A percentile compares a stretch with the other conserved stretches of the same genome.
phyloP scores from a whole-genome alignment of 129 eudicot genomes.

The Silybum marianum region DNA sequence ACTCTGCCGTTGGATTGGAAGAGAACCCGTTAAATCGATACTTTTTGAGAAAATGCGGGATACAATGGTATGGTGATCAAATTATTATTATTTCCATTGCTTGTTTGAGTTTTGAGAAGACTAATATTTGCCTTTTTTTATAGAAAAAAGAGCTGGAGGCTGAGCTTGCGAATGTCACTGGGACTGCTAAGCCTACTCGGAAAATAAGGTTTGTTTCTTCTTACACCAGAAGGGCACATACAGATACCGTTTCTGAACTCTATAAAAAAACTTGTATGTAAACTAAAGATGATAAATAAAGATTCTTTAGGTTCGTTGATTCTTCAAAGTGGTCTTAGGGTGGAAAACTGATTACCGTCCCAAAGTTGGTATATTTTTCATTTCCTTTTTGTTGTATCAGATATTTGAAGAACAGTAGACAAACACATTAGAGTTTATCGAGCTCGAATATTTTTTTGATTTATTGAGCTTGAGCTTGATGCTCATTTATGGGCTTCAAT shows the following conservation, averaged over 20 bases:
- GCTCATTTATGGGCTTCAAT: no score
- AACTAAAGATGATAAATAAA: background rate
- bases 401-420: no score
- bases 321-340: background rate
- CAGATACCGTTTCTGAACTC: background rate
- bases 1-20: conserved; percentile 99
- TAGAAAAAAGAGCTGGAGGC: conserved; percentile 99
- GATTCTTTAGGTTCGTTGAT: background rate
- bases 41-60: conserved; percentile 98
- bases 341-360: background rate
- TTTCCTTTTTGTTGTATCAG: background rate
- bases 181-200: conserved; percentile 85
- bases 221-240: background rate
- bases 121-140: background rate
- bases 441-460: no score
- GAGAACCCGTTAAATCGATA: conserved; percentile 95
- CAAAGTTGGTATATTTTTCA: background rate
- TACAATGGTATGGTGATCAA: conserved; percentile 71
- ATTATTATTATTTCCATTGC: background rate
- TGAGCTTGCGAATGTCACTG: conserved; percentile 86
- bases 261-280: background rate
- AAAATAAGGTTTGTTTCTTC: conserved; percentile 70
- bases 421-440: no score
- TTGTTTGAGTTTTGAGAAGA: background rate
- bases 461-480: no score